phyloP scores from a whole-genome alignment of 208 protist genomes.

The Vickermania ingenoplastis region DNA sequence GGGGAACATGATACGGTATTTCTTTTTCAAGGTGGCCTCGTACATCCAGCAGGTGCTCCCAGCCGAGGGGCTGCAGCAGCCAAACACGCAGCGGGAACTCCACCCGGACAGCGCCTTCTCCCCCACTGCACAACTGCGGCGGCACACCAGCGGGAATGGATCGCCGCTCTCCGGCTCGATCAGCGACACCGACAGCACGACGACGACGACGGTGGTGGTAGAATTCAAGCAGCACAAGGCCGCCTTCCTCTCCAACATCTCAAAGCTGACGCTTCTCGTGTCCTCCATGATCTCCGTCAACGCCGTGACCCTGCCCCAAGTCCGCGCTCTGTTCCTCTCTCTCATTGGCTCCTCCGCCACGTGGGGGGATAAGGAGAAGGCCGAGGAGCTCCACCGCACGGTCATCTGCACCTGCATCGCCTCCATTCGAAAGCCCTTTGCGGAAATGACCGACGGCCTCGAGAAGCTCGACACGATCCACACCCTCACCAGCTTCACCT shows the following conservation, averaged over 20 bases:
- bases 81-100: not conserved
- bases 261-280: not conserved
- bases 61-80: slow-evolving; percentile 7
- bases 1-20: slow-evolving; percentile 52
- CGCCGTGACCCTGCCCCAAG: not conserved
- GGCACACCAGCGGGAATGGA: not conserved
- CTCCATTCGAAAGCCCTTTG: slow-evolving; percentile 1
- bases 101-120: not conserved
- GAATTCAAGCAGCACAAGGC: not conserved
- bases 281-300: not conserved
- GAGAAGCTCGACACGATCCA: not conserved
- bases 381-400: not conserved
- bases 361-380: not conserved
- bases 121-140: not conserved
- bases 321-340: not conserved
- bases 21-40: slow-evolving; percentile 41
- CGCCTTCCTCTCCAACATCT: not conserved
- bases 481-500: not conserved
- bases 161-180: not conserved
- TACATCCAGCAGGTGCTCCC: slow-evolving; percentile 30
- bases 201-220: too few species aligned
- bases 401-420: not conserved
- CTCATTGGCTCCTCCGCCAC: not conserved
- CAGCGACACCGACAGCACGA: not conserved
- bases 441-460: not conserved